Evolutionary conservation across 2,329 filamentous ascomycete species (phyloP).

Genomic region (Arthrinium puccinioides): DNA sequence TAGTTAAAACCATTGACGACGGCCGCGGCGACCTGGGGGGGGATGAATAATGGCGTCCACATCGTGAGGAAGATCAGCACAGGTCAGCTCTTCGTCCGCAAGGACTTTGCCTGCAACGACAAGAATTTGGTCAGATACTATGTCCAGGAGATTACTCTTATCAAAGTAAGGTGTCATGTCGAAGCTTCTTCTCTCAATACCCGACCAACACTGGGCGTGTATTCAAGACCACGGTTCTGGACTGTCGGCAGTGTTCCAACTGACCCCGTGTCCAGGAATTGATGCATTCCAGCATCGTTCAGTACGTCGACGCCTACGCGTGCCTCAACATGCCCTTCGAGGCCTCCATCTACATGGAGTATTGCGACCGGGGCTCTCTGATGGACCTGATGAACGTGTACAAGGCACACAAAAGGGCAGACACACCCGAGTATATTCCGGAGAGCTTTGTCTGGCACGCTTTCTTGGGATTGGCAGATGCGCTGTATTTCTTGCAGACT

Average conservation of each 20-base stretch:
- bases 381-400: constrained; percentile 6
- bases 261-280: not conserved
- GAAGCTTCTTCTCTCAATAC: no score
- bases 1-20: constrained; percentile 4
- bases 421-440: constrained; percentile 3
- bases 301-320: constrained; percentile 7
- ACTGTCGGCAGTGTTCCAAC: no score
- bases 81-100: constrained; percentile 5
- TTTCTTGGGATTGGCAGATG: constrained; percentile 9
- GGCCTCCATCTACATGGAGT: constrained; percentile 8
- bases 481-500: constrained; percentile 10
- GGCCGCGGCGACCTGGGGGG: constrained; percentile 4
- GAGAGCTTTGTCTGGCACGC: constrained; percentile 14
- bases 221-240: no score
- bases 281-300: constrained; percentile 2
- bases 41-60: constrained; percentile 8
- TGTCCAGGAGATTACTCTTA: no score
- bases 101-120: constrained; percentile 5
- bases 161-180: no score
- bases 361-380: constrained; percentile 7
- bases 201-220: no score
- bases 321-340: not conserved
- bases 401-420: constrained; percentile 3
- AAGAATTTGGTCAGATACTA: constrained; percentile 1
- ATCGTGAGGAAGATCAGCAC: constrained; percentile 3